Evolutionary conservation across 148 eudicot species (phyloP).

Genomic region (Cornus kousa): DNA sequence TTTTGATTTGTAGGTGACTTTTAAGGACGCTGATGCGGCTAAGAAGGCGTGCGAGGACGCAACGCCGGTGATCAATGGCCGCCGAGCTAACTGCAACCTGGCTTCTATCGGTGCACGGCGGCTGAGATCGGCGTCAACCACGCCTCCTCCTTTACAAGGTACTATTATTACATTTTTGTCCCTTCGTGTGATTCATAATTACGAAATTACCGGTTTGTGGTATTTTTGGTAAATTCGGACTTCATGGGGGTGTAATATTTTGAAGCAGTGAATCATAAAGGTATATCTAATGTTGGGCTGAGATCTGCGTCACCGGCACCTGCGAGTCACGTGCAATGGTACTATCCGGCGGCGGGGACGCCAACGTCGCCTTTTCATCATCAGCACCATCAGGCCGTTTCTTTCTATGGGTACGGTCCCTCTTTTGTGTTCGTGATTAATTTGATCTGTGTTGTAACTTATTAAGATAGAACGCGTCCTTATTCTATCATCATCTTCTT

Average conservation of each 20-base stretch:
- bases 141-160: slow-evolving; percentile 17
- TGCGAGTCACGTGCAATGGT: slow-evolving; percentile 68
- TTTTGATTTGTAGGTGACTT: slow-evolving; percentile 60
- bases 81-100: slow-evolving; percentile 93
- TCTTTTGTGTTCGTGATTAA: not conserved
- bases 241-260: too few species aligned
- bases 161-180: too few species aligned
- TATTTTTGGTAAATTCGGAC: not conserved
- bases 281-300: slow-evolving; percentile 35
- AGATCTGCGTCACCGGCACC: slow-evolving; percentile 34
- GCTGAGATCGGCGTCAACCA: slow-evolving; percentile 40
- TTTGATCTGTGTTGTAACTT: not conserved
- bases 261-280: slow-evolving; percentile 6
- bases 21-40: slow-evolving; percentile 79
- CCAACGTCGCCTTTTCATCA: slow-evolving; percentile 49
- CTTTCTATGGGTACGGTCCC: slow-evolving; percentile 55
- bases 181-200: too few species aligned
- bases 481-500: not conserved
- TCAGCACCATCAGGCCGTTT: slow-evolving; percentile 53
- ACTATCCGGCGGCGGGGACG: slow-evolving; percentile 40
- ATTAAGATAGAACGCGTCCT: not conserved
- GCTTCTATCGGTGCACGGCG: slow-evolving; percentile 89
- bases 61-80: slow-evolving; percentile 84
- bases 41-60: slow-evolving; percentile 92
- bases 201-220: slow-evolving; percentile 19